Base-by-base conservation (phyloP, 1,139 yeast genomes). In the Fermentozyma sake region DNA sequence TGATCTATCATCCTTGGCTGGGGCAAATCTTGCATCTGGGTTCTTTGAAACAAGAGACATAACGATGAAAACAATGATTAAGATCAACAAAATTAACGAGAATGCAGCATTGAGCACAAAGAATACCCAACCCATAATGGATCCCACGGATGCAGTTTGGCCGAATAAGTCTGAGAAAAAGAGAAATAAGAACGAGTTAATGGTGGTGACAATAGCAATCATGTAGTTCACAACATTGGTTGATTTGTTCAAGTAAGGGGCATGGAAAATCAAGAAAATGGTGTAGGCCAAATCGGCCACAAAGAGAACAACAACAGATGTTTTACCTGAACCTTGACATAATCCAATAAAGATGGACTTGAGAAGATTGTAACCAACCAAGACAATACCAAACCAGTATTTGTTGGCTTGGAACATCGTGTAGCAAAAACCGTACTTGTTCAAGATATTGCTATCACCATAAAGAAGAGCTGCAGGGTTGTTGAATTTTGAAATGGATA, bases 11-110 rank as follows among this genome's bases (percentile, higher is more conserved):
- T 83, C 94, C 42, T 66, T 78, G 6, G 89, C 89, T 11, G 91
- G 91, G 25, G 81, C 82, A 52, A 82, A 83, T 52, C 85, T 74
- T 7, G 85, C 77, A 57, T 83, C 94, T 16, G 93, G 93, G 48
- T 82, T 83, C 61, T 79, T 81, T 12, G 85, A 75, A 34, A 76
- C 55, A 1, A 80, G 39, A 17, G 83, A 74, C 46, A 76, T 57
- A 8, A 56, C 52, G 30, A 77, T 69, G 41, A 78, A 75, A 0
- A 72, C 72, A 35, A 82, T 62, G 39, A 80, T 76, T 59, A 78
- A 52, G 25, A 81, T 39, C 48, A 83, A 64, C 32, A 83, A 59
- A 27, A 81, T 64, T 37, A 80, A 68, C 6, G 87, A 72, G 43
- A 80, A 81, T 2, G 84, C 86, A 2, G 91, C 93, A 53, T 83